Evolutionary conservation across 2,329 filamentous ascomycete genomes (phyloP), one percentile per base, ranked within the genome.

Genomic region (Alternaria ventricosa): DNA sequence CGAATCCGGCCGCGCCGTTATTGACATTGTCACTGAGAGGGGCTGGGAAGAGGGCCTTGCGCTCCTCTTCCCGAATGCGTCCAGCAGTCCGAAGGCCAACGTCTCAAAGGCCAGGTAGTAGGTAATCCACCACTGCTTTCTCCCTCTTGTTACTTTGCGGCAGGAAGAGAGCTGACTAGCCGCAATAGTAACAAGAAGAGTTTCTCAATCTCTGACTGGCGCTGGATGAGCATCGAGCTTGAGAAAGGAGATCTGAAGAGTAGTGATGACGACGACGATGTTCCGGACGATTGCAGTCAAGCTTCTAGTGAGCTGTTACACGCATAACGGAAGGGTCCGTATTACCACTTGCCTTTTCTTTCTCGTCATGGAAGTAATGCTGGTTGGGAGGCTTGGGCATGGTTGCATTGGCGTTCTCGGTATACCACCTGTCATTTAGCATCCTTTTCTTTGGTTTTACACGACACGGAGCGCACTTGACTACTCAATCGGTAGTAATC

Each of bases 1-100:
- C 36, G 76, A 79, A 58, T 58, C 57, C 15, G 76, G 76, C 3
- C 68, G 67, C 15, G 67, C 74, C 1, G 75, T 79, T 45, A 66
- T 77, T 25, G 76, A 79, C 33, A 75, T 78, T 22, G 75, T 77
- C n/a, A 74, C 73, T 2, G 75, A 78, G 65, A 63, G 75, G n/a
- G 75, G 75, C 15, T 79, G 76, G 76, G 76, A 79, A 64, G 76
- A 79, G 54, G 76, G 75, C 23, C 67, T 78, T 20, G 69, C 71
- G 53, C 67, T 79, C 33, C 66, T 79, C 50, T 77, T 78, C 60
- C 76, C 76, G 7, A 72, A 72, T 55, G 66, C 68, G 55, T 49
- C 41, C 11, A 47, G 28, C 49, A 12, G 36, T 22, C 36, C 54
- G n/a, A 56, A 46, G 54, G 36, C 36, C 36, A 45, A 45, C 23